phyloP scores from a whole-genome alignment of 495 filamentous ascomycete genomes.

The Neurospora intermedia region DNA sequence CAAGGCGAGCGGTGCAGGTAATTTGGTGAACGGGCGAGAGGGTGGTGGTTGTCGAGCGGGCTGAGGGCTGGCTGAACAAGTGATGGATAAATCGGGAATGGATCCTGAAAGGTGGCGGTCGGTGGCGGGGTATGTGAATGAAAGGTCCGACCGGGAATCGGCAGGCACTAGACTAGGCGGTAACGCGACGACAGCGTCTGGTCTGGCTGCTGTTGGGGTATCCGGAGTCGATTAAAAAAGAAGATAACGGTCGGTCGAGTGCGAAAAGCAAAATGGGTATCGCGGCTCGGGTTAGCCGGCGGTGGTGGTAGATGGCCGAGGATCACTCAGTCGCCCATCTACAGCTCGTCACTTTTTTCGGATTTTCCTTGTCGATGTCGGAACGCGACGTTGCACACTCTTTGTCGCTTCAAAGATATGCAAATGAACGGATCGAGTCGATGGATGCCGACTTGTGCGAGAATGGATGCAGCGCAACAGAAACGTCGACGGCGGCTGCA shows the following conservation, averaged over 20 bases:
- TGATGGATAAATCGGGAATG: not conserved
- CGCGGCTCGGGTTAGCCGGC: not conserved
- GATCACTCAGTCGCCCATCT: not conserved
- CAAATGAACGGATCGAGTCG: not conserved
- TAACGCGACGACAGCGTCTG: not conserved
- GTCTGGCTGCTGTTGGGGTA: not conserved
- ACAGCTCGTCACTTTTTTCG: not conserved
- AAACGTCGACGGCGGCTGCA: not conserved
- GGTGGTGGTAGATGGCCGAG: not conserved
- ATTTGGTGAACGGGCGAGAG: not conserved
- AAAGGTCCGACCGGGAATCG: not conserved
- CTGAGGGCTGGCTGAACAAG: not conserved
- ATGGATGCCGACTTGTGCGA: not conserved
- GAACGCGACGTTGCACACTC: not conserved
- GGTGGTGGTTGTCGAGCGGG: not conserved
- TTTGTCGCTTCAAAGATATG: not conserved
- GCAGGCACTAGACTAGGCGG: not conserved
- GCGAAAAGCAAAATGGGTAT: not conserved
- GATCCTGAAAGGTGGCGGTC: not conserved
- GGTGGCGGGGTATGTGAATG: not conserved
- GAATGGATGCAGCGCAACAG: not conserved
- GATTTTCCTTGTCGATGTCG: not conserved
- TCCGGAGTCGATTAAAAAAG: not conserved
- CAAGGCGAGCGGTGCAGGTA: not conserved
- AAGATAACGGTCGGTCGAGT: not conserved